Percentiles rank a stretch among this genome's conserved stretches.
Conservation (phyloP, 208 protist species). For the Crithidia fasciculata region DNA sequence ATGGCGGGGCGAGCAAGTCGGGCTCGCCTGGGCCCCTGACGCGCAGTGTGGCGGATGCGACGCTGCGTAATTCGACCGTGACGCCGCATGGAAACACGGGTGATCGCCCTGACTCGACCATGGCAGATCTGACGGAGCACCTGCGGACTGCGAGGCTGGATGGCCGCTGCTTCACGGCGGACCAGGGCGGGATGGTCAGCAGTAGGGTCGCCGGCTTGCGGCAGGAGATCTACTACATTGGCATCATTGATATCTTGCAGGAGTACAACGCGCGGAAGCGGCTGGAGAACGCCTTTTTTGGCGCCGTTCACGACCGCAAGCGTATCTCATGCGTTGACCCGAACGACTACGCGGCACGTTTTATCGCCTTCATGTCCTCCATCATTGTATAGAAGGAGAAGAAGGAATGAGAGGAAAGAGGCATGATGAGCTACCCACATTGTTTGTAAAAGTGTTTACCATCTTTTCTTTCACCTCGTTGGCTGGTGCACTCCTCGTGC, state of each 20-base stretch:
- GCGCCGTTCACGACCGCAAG: conserved; percentile 63
- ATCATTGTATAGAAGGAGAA: conserved; percentile 73
- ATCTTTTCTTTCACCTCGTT: too few relatives aligned
- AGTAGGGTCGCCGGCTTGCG: conserved; percentile 58
- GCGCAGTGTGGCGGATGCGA: conserved; percentile 10
- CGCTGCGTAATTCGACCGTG: conserved; percentile 11
- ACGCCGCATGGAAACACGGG: background rate
- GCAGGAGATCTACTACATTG: conserved; percentile 92
- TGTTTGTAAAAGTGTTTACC: too few relatives aligned
- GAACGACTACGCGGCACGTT: conserved; percentile 83
- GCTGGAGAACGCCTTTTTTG: conserved; percentile 73
- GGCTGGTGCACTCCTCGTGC: too few relatives aligned
- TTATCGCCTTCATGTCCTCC: conserved; percentile 89
- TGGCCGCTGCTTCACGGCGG: conserved; percentile 76
- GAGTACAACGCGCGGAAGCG: conserved; percentile 87
- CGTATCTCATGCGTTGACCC: conserved; percentile 90
- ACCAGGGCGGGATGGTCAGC: conserved; percentile 86
- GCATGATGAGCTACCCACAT: too few relatives aligned
- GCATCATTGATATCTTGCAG: conserved; percentile 95
- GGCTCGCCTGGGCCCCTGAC: conserved; percentile 8
- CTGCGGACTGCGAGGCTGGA: conserved; percentile 32
- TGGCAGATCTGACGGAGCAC: background rate
- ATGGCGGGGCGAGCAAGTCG: conserved; percentile 1
- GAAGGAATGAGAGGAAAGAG: too few relatives aligned
- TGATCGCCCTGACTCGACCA: conserved; percentile 10